Evolutionary conservation across 495 filamentous ascomycete species (phyloP).

Genomic region (Podospora anserina): DNA sequence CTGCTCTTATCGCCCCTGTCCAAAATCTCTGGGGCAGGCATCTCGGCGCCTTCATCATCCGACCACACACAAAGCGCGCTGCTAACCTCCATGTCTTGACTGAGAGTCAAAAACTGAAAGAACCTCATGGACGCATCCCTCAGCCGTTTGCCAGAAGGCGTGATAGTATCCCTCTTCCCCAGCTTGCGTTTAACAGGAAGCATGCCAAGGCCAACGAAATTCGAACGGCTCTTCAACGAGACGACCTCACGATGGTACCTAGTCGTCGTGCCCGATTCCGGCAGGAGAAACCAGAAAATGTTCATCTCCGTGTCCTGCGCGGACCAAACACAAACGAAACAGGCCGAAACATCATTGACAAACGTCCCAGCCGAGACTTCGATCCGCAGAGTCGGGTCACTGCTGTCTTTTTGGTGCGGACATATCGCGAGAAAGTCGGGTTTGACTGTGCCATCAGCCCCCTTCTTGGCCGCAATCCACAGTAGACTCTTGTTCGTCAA

Average conservation of each 20-base stretch:
- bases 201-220: constrained; percentile 24
- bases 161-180: constrained; percentile 2
- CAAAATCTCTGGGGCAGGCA: constrained; percentile 13
- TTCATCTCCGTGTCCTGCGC: constrained; percentile 20
- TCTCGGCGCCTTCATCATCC: constrained; percentile 11
- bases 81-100: constrained; percentile 26
- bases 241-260: constrained; percentile 25
- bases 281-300: constrained; percentile 31
- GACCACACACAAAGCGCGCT: constrained; percentile 32
- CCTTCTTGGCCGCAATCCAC: constrained; percentile 28
- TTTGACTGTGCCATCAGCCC: not conserved
- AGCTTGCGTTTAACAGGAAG: constrained; percentile 20
- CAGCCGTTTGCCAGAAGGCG: constrained; percentile 6
- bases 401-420: constrained; percentile 45
- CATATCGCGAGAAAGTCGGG: constrained; percentile 35
- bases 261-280: constrained; percentile 20
- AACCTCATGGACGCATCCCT: constrained; percentile 22
- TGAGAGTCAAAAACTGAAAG: constrained; percentile 33
- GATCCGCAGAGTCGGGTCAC: constrained; percentile 36
- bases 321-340: constrained; percentile 30
- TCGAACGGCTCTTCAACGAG: constrained; percentile 14
- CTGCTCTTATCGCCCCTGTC: not conserved
- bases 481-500: constrained; percentile 48
- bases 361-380: constrained; percentile 29
- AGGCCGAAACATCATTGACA: constrained; percentile 21